Percentiles rank a stretch among this genome's conserved stretches.
Conservation (phyloP, 306 rosid genomes). For the Dalbergia cultrata region DNA sequence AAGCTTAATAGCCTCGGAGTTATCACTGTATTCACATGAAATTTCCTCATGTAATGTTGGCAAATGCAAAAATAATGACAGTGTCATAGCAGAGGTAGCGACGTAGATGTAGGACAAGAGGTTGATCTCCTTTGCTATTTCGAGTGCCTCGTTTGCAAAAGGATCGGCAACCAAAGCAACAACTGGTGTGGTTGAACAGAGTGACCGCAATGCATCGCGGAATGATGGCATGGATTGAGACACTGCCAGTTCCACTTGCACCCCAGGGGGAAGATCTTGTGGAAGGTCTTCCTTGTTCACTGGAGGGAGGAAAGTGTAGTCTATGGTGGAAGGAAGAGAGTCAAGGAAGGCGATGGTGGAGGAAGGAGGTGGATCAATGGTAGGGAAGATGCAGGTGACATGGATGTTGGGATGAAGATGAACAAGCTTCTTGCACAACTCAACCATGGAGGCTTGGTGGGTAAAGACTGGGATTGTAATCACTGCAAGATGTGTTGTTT, state of each 20-base stretch:
- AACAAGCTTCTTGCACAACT: slow-evolving; percentile 43
- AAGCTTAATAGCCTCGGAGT: slow-evolving; percentile 31
- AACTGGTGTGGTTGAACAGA: slow-evolving; percentile 13
- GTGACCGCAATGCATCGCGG: not conserved
- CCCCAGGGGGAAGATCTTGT: not conserved
- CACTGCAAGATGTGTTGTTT: slow-evolving; percentile 42
- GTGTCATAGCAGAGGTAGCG: slow-evolving; percentile 36
- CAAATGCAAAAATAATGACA: slow-evolving; percentile 43
- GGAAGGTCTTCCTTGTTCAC: slow-evolving; percentile 28
- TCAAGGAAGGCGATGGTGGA: slow-evolving; percentile 34
- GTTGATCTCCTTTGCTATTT: slow-evolving; percentile 46
- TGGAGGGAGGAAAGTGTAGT: slow-evolving; percentile 47
- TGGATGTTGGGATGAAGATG: slow-evolving; percentile 35
- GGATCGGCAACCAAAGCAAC: slow-evolving; percentile 43
- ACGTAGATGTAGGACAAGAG: slow-evolving; percentile 45
- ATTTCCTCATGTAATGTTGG: slow-evolving; percentile 40
- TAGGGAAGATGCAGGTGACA: slow-evolving; percentile 51
- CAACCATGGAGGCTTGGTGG: slow-evolving; percentile 47
- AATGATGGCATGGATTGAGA: slow-evolving; percentile 46
- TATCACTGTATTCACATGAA: slow-evolving; percentile 45
- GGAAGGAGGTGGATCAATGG: slow-evolving; percentile 21
- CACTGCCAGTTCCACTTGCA: slow-evolving; percentile 29
- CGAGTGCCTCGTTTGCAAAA: slow-evolving; percentile 38
- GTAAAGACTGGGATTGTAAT: slow-evolving; percentile 41
- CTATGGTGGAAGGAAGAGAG: slow-evolving; percentile 38